Base-by-base conservation (phyloP, 2,329 filamentous ascomycete species). In the Claviceps sp. region DNA sequence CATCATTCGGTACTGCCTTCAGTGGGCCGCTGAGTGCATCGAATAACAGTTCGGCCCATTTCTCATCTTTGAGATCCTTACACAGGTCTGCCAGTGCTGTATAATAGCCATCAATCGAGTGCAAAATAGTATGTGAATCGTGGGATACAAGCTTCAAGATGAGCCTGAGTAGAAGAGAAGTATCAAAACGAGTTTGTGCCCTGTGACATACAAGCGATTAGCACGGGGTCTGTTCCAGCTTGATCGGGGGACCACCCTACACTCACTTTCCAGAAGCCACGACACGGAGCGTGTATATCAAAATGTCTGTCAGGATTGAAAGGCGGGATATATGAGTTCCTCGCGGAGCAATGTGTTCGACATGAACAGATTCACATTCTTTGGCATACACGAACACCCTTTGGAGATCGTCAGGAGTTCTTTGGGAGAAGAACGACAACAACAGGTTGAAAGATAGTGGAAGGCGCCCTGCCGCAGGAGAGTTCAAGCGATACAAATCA, bases 341-440 rank as follows among this genome's bases (percentile, higher is more conserved):
- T 3, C 57, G 58, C 1, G 66, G 63, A 20, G 63, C 58, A 55
- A 75, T 69, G 18, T 61, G 58, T 11, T 60, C 51, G 46, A 71
- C 65, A 24, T 65, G 60, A n/a, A 62, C 62, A 11, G 61, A 59
- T 8, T 65, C 59, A 44, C 75, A 61, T 55, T 77, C 74, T n/a
- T 60, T 58, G 41, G 71, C 65, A 52, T 82, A 72, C 26, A 60
- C 54, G 45, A 67, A 63, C 38, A 82, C 63, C 51, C 79, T 70
- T 37, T 62, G 62, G 42, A 75, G 61, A 61, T 84, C 80, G 49
- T 75, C 71, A 47, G 61, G 41, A 50, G 63, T 61, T 18, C 62
- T 62, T 8, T 67, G 60, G 37, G 72, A 71, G 63, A 78, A 79
- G 56, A 78, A 71, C 13, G 70, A 67, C 22, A 78, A 62, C 26